A percentile compares a stretch with the other conserved stretches of the same genome.
Evolutionary conservation across 192 early-diverging fungal species (phyloP).

Genomic region (Kappamyces sp.): DNA sequence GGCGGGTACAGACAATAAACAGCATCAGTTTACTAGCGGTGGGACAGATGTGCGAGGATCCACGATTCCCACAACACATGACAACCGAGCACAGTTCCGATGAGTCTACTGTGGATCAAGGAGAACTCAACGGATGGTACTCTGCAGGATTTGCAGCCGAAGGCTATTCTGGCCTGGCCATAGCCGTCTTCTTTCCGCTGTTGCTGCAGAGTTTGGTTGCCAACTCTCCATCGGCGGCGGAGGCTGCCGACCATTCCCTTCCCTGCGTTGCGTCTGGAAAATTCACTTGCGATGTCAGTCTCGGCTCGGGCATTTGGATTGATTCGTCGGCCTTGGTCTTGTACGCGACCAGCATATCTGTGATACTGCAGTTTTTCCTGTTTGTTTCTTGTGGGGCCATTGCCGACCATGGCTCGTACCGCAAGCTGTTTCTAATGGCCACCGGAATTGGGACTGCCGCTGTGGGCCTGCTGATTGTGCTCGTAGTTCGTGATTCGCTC

Average conservation of each 20-base stretch:
- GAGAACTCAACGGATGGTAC: no score
- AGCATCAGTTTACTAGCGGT: no score
- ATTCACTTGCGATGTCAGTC: background rate
- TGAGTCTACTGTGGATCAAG: no score
- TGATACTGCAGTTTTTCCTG: slow-evolving; percentile 23
- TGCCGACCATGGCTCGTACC: slow-evolving; percentile 23
- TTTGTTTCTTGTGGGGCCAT: slow-evolving; percentile 30
- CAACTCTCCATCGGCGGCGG: background rate
- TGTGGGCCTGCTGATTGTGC: slow-evolving; percentile 6
- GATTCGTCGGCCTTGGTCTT: slow-evolving; percentile 18
- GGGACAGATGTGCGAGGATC: no score
- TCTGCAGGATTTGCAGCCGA: no score
- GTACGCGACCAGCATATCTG: slow-evolving; percentile 25
- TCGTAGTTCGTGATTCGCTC: background rate
- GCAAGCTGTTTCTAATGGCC: slow-evolving; percentile 24
- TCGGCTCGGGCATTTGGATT: slow-evolving; percentile 8
- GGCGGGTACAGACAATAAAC: no score
- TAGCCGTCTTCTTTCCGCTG: slow-evolving; percentile 27
- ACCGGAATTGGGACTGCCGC: background rate
- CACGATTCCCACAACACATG: no score
- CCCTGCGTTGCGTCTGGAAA: slow-evolving; percentile 10
- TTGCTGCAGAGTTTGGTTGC: slow-evolving; percentile 21
- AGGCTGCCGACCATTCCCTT: slow-evolving; percentile 14
- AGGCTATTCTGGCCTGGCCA: background rate
- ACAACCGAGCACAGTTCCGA: no score